Percentiles rank a stretch among this genome's conserved stretches.
Conservation (phyloP, 2,329 filamentous ascomycete genomes). For the Fusarium sterilihyphosum region DNA sequence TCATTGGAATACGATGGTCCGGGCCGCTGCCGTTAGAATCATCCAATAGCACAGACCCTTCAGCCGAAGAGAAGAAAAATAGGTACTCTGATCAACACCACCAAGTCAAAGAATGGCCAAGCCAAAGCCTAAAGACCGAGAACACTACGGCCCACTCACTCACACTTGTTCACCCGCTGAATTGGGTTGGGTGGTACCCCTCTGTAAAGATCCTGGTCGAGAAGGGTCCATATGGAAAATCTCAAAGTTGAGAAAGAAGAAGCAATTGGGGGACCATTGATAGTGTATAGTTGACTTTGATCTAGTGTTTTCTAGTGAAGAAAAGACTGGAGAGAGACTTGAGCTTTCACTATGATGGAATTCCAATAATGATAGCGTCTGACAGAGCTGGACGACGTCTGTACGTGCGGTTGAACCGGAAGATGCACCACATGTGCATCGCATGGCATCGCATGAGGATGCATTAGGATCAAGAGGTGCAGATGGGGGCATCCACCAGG, state of each 20-base stretch:
- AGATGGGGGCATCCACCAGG: conserved; percentile 9
- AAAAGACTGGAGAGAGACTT: not conserved
- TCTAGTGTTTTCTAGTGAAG: not conserved
- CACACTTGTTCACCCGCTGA: conserved; percentile 26
- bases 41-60: conserved; percentile 13
- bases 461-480: conserved; percentile 22
- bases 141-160: conserved; percentile 16
- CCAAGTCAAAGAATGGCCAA: not conserved
- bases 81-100: not conserved
- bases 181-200: conserved; percentile 7
- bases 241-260: not conserved
- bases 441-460: conserved; percentile 23
- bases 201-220: conserved; percentile 15
- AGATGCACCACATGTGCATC: conserved; percentile 6
- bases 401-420: not conserved
- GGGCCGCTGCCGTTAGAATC: conserved; percentile 24
- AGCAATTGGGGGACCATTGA: not conserved
- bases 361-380: not conserved
- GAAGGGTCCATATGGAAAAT: conserved; percentile 1
- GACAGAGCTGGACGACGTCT: not conserved
- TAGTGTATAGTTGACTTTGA: not conserved
- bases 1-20: conserved; percentile 9
- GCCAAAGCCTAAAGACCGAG: conserved; percentile 15
- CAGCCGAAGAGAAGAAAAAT: conserved; percentile 4
- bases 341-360: not conserved